Evolutionary conservation across 345 rosid species (phyloP), one percentile per base, ranked within the genome.

Genomic region (Citrus maxima): DNA sequence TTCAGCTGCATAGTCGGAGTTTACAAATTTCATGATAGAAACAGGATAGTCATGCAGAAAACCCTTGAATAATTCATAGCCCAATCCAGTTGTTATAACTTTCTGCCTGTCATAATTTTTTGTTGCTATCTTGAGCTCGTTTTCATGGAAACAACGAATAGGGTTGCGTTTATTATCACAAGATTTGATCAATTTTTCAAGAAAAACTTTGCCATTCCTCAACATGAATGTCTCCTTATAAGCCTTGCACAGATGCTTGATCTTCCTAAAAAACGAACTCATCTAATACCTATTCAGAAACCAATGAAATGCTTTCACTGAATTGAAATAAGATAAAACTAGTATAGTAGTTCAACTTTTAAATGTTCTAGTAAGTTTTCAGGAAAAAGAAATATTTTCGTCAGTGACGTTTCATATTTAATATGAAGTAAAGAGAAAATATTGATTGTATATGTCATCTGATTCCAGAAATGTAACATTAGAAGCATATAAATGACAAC

Each of bases 61-160:
- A 37, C 81, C 84, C 5, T 67, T 25, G 54, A 72, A 68, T 40
- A 74, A 69, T 46, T 6, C 4, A 24, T 69, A 61, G 34, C 74
- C 62, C 13, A 5, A 1, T 3, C 58, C 18, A 14, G 0, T 10
- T 67, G 25, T 10, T 0, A 21, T 9, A 22, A 61, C 16, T 34
- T 37, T 22, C 24, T 24, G 21, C 35, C 4, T 28, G 3, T 67
- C 71, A 63, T 25, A 82, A 30, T 69, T 74, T 28, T 68, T 68
- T 27, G 49, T 78, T 27, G 16, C 66, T 73, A 6, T 73, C 35
- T 59, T 37, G 69, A 81, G 75, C 13, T 77, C 78, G 27, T 35
- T 16, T 4, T 14, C 34, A 66, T 28, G 59, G 73, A 77, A 72
- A 54, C 24, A 12, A 5, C 58, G 69, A 12, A 72, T 65, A 19